Percentiles rank a stretch among this genome's conserved stretches.
These are phyloP conservation scores for Jacaranda mimosifolia DNA, from an alignment of 257 asterid species.

Conservation along the genomic window DNA sequence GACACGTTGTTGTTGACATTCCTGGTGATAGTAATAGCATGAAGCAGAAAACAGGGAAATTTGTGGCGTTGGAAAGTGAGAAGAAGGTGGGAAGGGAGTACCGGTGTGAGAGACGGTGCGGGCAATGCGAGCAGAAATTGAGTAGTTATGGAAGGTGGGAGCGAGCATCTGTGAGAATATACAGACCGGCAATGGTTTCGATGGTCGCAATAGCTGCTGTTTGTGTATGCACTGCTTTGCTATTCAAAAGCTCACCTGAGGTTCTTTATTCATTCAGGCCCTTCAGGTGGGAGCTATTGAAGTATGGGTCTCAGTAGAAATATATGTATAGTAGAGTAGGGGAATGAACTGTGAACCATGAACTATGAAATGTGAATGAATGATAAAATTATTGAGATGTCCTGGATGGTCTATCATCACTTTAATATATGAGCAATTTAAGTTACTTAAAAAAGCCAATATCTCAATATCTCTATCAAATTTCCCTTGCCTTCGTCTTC, in stretches of 20 bases:
- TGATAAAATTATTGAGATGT: too few species aligned
- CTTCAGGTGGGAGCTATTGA: constrained; percentile 56
- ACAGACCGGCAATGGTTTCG: constrained; percentile 62
- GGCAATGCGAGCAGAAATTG: constrained; percentile 45
- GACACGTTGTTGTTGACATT: constrained; percentile 53
- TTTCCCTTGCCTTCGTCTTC: too few species aligned
- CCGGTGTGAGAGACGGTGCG: constrained; percentile 18
- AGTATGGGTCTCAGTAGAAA: constrained; percentile 47
- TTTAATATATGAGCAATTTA: too few species aligned
- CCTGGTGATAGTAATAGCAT: constrained; percentile 22
- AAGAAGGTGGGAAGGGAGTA: background rate
- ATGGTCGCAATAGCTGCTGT: constrained; percentile 61
- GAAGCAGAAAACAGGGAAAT: constrained; percentile 45
- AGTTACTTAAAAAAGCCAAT: too few species aligned
- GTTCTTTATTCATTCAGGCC: constrained; percentile 46
- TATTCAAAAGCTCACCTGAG: constrained; percentile 58
- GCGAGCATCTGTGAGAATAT: background rate
- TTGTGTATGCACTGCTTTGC: constrained; percentile 64
- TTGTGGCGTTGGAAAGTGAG: constrained; percentile 35
- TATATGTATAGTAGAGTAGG: background rate
- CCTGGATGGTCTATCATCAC: too few species aligned
- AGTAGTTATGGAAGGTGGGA: too few species aligned
- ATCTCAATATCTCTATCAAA: too few species aligned
- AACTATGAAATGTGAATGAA: too few species aligned
- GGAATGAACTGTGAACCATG: background rate